Evolutionary conservation across 2,329 filamentous ascomycete species (phyloP).

Genomic region (Zasmidium citrigriseum): DNA sequence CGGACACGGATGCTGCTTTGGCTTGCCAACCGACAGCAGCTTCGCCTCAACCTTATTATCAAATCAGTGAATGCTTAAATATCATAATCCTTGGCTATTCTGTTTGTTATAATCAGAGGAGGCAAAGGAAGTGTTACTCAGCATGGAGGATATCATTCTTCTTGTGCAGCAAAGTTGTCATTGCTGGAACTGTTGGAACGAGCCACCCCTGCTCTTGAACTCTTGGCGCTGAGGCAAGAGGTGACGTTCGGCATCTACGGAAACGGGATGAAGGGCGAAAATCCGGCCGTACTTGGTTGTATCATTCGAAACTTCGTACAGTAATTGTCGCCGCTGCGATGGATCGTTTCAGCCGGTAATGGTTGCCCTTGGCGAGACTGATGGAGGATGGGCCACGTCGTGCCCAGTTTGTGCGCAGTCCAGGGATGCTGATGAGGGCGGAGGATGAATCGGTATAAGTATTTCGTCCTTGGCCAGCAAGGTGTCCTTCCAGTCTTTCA

Average conservation of each 20-base stretch:
- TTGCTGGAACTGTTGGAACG: too few relatives aligned
- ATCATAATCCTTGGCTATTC: too few relatives aligned
- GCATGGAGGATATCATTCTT: too few relatives aligned
- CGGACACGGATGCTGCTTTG: background rate
- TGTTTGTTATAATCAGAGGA: too few relatives aligned
- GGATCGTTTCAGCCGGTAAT: background rate
- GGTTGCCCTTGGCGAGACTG: background rate
- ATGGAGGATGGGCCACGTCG: background rate
- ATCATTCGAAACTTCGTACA: too few relatives aligned
- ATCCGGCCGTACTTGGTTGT: too few relatives aligned
- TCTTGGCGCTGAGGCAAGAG: too few relatives aligned
- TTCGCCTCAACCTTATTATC: background rate
- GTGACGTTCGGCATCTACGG: too few relatives aligned
- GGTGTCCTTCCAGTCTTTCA: background rate
- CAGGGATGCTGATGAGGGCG: background rate
- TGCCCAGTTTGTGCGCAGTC: background rate
- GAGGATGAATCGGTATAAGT: background rate
- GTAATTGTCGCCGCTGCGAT: background rate
- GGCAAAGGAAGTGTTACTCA: too few relatives aligned
- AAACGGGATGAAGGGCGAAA: too few relatives aligned
- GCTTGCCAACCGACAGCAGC: background rate
- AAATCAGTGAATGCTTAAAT: background rate
- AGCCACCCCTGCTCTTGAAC: too few relatives aligned
- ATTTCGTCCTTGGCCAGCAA: background rate
- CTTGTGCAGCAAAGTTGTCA: too few relatives aligned